These are phyloP conservation scores for Amphicarpaea edgeworthii DNA, from an alignment of 306 rosid genomes.

Conservation along the genomic window DNA sequence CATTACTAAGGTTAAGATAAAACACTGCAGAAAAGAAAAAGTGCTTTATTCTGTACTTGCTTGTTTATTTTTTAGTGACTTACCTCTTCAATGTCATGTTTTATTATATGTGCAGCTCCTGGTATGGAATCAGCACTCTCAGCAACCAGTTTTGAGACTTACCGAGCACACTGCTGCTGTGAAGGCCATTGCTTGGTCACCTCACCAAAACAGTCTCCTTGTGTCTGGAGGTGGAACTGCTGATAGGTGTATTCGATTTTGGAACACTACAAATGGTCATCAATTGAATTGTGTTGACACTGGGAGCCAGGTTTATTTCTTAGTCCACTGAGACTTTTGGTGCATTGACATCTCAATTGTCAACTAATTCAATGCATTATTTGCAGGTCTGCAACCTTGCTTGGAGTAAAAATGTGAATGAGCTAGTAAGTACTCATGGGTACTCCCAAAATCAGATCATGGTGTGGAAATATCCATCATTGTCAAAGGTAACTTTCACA, in stretches of 20 bases:
- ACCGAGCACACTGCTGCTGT: constrained; percentile 99
- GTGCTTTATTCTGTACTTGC: not conserved
- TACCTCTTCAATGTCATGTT: constrained; percentile 34
- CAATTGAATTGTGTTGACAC: constrained; percentile 88
- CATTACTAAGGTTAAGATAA: not conserved
- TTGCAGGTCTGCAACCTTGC: constrained; percentile 94
- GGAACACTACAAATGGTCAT: constrained; percentile 98
- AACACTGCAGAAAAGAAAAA: not conserved
- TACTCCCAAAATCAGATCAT: constrained; percentile 97
- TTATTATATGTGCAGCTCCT: constrained; percentile 64
- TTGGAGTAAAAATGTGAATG: constrained; percentile 98
- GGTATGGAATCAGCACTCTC: constrained; percentile 97
- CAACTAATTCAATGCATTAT: not conserved
- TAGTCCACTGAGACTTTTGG: not conserved
- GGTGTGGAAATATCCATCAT: constrained; percentile 99
- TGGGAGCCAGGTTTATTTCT: constrained; percentile 85
- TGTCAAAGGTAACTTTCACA: constrained; percentile 70
- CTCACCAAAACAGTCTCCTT: constrained; percentile 91
- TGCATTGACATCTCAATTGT: no score
- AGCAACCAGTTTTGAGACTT: constrained; percentile 82
- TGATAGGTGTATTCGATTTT: constrained; percentile 96
- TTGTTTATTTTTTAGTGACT: constrained; percentile 1
- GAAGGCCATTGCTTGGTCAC: constrained; percentile 99
- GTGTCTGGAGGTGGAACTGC: constrained; percentile 99
- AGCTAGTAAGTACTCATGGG: constrained; percentile 95